Evolutionary conservation across 257 asterid species (phyloP).

Genomic region (Solanum paucissectum): DNA sequence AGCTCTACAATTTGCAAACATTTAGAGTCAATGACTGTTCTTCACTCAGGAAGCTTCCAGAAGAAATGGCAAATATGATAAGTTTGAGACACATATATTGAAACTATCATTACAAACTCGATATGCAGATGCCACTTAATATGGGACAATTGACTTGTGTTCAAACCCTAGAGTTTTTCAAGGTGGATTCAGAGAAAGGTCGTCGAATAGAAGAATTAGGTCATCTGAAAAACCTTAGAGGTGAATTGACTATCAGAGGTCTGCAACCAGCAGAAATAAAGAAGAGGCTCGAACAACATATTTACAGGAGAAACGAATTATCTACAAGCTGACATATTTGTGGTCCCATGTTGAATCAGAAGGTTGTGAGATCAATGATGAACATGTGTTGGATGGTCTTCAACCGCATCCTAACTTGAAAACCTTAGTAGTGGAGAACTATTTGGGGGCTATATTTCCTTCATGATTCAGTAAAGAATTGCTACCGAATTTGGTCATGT

Average conservation of each 20-base stretch:
- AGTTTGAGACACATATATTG: conserved; percentile 17
- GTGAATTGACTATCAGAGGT: neutral
- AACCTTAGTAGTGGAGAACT: neutral
- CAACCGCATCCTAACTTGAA: conserved; percentile 10
- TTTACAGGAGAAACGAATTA: neutral
- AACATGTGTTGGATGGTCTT: conserved; percentile 13
- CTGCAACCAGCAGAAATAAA: neutral
- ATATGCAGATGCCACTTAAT: neutral
- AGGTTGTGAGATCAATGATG: neutral
- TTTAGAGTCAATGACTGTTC: neutral
- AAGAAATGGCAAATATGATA: neutral
- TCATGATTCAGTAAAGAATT: neutral
- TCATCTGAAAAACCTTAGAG: conserved; percentile 8
- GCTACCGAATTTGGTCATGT: neutral
- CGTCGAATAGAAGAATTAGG: conserved; percentile 16
- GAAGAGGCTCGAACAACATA: neutral
- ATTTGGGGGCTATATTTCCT: neutral
- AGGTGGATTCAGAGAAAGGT: neutral
- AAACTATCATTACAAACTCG: rapidly evolving
- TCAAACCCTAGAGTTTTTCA: neutral
- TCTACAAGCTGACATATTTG: neutral
- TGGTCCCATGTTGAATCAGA: neutral
- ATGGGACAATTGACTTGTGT: neutral
- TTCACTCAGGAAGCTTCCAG: neutral
- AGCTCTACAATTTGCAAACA: conserved; percentile 11